Evolutionary conservation across 179 eudicot species (phyloP).

Genomic region (Patellifolia procumbens): DNA sequence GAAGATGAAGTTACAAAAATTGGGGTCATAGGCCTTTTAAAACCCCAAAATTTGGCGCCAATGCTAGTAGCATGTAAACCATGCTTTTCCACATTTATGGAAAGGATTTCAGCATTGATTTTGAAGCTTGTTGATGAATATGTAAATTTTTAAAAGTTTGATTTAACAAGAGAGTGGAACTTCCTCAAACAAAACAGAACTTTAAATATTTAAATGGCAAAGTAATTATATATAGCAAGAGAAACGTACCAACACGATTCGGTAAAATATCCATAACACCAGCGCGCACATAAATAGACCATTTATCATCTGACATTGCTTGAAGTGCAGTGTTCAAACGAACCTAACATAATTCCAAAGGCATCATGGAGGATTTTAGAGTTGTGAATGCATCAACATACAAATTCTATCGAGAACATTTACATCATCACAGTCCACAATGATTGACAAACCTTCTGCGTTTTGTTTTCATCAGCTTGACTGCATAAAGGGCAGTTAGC

Average conservation of each 20-base stretch:
- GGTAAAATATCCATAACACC: conserved; percentile 83
- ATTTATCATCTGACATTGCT: conserved; percentile 40
- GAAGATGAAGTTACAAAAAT: neutral
- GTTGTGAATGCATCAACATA: conserved; percentile 3
- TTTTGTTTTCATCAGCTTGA: too few species aligned
- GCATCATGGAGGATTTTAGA: conserved; percentile 5
- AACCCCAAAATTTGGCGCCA: too few species aligned
- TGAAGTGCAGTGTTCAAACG: conserved; percentile 49
- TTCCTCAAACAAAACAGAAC: neutral
- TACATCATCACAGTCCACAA: neutral
- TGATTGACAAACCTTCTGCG: neutral
- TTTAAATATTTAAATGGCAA: conserved; percentile 5
- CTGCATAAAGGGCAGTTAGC: too few species aligned
- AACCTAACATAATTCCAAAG: conserved; percentile 47
- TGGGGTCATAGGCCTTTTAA: neutral
- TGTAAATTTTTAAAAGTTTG: neutral
- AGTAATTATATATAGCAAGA: neutral
- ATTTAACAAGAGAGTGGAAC: conserved; percentile 3
- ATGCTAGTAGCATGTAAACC: neutral
- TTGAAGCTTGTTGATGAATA: neutral
- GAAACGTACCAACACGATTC: conserved; percentile 76
- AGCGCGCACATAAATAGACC: conserved; percentile 64
- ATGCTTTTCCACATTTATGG: neutral
- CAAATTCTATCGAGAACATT: neutral
- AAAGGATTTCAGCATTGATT: neutral